Conservation (phyloP, 768 basidiomycete genomes). For the Pleurotus sapidus region DNA sequence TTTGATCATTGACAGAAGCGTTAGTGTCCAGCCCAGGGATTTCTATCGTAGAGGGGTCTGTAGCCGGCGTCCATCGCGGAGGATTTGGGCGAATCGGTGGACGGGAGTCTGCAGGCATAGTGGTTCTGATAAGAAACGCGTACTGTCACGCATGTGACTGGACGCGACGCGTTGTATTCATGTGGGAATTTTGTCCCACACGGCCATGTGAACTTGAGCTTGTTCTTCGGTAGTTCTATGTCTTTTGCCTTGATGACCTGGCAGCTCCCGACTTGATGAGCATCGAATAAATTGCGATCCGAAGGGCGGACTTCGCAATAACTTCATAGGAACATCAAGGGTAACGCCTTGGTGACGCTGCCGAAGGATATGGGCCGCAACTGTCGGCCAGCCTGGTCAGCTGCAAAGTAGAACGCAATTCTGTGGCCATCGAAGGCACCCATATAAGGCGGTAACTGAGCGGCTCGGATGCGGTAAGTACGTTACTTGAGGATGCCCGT, state of each 20-base stretch:
- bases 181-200: too few species aligned
- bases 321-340: background rate
- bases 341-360: too few species aligned
- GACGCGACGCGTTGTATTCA: background rate
- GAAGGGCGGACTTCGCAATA: too few species aligned
- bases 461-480: constrained; percentile 3
- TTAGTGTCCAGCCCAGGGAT: constrained; percentile 72
- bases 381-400: too few species aligned
- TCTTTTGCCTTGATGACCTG: background rate
- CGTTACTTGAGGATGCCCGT: background rate
- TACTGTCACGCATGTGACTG: background rate
- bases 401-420: too few species aligned
- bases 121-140: background rate
- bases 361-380: too few species aligned
- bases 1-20: constrained; percentile 74
- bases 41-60: constrained; percentile 59
- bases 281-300: background rate
- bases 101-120: constrained; percentile 1
- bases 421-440: too few species aligned
- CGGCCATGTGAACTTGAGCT: too few species aligned
- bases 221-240: too few species aligned
- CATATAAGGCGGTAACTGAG: background rate
- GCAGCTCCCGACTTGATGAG: background rate
- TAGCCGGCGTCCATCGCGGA: constrained; percentile 63
- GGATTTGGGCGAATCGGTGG: constrained; percentile 54